Conservation (phyloP, 345 rosid genomes). For the Gossypium raimondii region DNA sequence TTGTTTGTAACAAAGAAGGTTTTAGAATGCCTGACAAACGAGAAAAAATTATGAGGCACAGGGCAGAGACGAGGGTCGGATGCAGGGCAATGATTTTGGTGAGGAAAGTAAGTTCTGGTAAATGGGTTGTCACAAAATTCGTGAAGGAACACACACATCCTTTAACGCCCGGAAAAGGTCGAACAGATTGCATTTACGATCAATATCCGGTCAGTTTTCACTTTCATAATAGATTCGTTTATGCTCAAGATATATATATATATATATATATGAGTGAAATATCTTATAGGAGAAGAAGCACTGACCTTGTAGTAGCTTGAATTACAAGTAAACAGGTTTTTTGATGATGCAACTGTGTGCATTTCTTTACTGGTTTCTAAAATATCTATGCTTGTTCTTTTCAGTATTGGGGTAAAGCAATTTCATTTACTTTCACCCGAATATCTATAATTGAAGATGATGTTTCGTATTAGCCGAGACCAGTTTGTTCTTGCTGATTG, state of each 20-base stretch:
- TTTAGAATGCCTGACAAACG: conserved; percentile 85
- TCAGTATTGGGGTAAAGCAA: not conserved
- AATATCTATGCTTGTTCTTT: not conserved
- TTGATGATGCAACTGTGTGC: not conserved
- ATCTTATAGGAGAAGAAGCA: too few relatives aligned
- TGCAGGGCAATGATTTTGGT: conserved; percentile 98
- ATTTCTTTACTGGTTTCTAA: not conserved
- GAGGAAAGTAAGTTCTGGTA: conserved; percentile 80
- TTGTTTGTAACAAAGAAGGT: conserved; percentile 96
- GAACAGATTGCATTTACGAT: conserved; percentile 85
- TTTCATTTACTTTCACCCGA: not conserved
- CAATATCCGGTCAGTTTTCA: conserved; percentile 85
- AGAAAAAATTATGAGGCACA: conserved; percentile 86
- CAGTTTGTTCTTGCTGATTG: not conserved
- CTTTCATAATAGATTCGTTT: not conserved
- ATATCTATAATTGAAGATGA: not conserved
- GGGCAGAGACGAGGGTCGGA: conserved; percentile 94
- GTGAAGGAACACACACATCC: conserved; percentile 88
- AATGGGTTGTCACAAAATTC: conserved; percentile 88
- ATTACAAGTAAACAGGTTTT: too few relatives aligned
- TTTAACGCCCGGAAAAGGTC: conserved; percentile 77
- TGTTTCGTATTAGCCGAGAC: not conserved
- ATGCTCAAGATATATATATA: not conserved
- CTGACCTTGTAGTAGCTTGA: too few relatives aligned
- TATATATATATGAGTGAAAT: not conserved